These are phyloP conservation scores for Lentinula aciculospora DNA, from an alignment of 768 basidiomycete species.

Conservation along the genomic window DNA sequence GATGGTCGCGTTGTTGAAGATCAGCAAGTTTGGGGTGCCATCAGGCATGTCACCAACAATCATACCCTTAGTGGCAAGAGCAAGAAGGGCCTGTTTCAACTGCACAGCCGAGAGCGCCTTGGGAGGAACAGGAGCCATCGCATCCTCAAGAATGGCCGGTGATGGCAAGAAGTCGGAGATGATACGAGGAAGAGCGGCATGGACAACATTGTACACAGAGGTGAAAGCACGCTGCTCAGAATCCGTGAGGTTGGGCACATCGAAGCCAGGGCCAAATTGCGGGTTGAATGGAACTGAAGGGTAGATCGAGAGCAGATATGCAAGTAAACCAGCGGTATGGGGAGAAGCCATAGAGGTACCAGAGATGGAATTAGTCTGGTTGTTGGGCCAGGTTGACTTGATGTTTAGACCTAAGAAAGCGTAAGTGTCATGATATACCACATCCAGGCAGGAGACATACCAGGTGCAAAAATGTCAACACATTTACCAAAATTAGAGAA, in stretches of 20 bases:
- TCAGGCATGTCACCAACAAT: constrained; percentile 41
- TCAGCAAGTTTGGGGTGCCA: constrained; percentile 63
- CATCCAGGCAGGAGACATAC: constrained; percentile 21
- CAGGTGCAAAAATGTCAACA: constrained; percentile 92
- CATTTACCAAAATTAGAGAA: constrained; percentile 92
- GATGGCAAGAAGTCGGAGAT: constrained; percentile 51
- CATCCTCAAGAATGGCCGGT: constrained; percentile 37
- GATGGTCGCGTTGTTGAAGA: constrained; percentile 75
- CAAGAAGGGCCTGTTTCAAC: constrained; percentile 71
- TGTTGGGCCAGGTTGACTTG: constrained; percentile 73
- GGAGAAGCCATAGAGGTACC: constrained; percentile 96
- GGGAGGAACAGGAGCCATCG: constrained; percentile 38
- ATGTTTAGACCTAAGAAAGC: constrained; percentile 65
- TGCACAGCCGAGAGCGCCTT: constrained; percentile 54
- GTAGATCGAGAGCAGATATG: constrained; percentile 90
- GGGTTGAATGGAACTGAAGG: constrained; percentile 58
- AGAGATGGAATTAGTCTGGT: constrained; percentile 61
- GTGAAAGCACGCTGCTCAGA: constrained; percentile 28
- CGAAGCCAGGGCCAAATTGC: constrained; percentile 27
- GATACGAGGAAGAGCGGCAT: constrained; percentile 54
- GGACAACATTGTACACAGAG: constrained; percentile 48
- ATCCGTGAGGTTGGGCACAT: constrained; percentile 27
- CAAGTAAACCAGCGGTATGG: constrained; percentile 83
- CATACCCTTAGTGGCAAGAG: constrained; percentile 46
- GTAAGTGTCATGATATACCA: background rate